Percentiles rank a stretch among this genome's conserved stretches.
These are phyloP conservation scores for Amphirosellinia nigrospora DNA, from an alignment of 495 filamentous ascomycete species.

Conservation along the genomic window DNA sequence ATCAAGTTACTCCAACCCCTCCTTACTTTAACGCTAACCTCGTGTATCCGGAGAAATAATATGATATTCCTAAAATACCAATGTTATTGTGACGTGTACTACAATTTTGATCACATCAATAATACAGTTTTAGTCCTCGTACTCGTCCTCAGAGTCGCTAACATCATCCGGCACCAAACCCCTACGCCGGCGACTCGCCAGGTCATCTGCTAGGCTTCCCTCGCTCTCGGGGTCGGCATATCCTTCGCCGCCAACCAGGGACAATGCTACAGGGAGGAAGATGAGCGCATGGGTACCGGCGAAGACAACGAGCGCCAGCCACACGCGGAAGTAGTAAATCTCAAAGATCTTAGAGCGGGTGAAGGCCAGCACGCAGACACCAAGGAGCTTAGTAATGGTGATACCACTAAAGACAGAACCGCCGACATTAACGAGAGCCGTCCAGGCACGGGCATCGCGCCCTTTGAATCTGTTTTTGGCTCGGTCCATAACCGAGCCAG, in stretches of 20 bases:
- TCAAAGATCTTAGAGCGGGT: slow-evolving; percentile 98
- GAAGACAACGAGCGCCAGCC: slow-evolving; percentile 87
- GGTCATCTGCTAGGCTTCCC: slow-evolving; percentile 85
- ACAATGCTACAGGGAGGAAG: slow-evolving; percentile 89
- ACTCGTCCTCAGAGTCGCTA: slow-evolving; percentile 49
- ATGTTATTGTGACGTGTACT: slow-evolving; percentile 5
- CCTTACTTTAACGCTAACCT: slow-evolving; percentile 12
- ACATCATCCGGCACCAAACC: slow-evolving; percentile 49
- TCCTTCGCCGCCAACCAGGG: slow-evolving; percentile 83
- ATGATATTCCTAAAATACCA: slow-evolving; percentile 6
- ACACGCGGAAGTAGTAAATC: slow-evolving; percentile 98
- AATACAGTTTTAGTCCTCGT: slow-evolving; percentile 30
- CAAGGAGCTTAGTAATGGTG: slow-evolving; percentile 91
- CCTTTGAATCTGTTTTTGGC: slow-evolving; percentile 71
- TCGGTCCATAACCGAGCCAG: slow-evolving; percentile 74
- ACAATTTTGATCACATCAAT: neutral
- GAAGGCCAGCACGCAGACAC: slow-evolving; percentile 90
- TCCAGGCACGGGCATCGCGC: slow-evolving; percentile 85
- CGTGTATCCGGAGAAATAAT: slow-evolving; percentile 16
- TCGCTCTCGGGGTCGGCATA: slow-evolving; percentile 85
- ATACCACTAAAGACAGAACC: slow-evolving; percentile 95
- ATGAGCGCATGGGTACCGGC: slow-evolving; percentile 90
- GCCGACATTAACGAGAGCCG: slow-evolving; percentile 90
- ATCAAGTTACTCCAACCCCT: slow-evolving; percentile 9
- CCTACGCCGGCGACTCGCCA: slow-evolving; percentile 57